Evolutionary conservation across 164 flowering plant species (phyloP), one percentile per base, ranked within the genome.

Genomic region (Vitis cinerea): DNA sequence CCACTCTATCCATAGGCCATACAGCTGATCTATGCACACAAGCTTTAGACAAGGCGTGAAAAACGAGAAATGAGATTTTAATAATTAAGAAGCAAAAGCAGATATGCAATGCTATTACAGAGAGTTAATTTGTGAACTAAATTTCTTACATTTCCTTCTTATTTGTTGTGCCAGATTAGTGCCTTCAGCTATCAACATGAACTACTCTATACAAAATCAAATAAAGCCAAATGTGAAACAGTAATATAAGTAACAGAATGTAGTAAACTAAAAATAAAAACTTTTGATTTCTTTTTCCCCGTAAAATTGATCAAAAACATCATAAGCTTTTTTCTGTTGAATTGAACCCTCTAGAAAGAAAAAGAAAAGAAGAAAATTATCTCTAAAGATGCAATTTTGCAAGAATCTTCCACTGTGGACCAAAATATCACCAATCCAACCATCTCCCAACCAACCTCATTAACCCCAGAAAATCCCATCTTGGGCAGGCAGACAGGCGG

Each of bases 231-330:
- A 10, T 29, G 47, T 16, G 8, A 60, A 15, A 19, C 7, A 37
- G 44, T 37, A 37, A n/a, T 52, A 51, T 50, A 19, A 50, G 58
- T n/a, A 58, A 31, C 71, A 67, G 37, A 17, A 62, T 59, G 56
- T 31, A 61, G 67, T 52, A 74, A 68, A 67, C 50, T 63, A 59
- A 50, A 63, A 67, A 61, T 62, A 2, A 60, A 77, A 68, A 62
- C 31, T 74, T 78, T 68, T 54, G 61, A 66, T 74, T 74, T 70
- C 67, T 64, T 64, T 63, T 66, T 64, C 58, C 54, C 50, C 67
- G 73, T 74, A 72, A 78, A 74, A 62, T 70, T 61, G 71, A 69
- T 50, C 70, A 69, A 64, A 68, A 72, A 75, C 73, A 63, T 2
- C 60, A 49, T 66, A 52, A 59, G 62, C 71, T 19, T 63, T 70